Percentiles rank a stretch among this genome's conserved stretches.
These are phyloP conservation scores for Styphnolobium japonicum DNA, from an alignment of 306 rosid species.

Conservation along the genomic window DNA sequence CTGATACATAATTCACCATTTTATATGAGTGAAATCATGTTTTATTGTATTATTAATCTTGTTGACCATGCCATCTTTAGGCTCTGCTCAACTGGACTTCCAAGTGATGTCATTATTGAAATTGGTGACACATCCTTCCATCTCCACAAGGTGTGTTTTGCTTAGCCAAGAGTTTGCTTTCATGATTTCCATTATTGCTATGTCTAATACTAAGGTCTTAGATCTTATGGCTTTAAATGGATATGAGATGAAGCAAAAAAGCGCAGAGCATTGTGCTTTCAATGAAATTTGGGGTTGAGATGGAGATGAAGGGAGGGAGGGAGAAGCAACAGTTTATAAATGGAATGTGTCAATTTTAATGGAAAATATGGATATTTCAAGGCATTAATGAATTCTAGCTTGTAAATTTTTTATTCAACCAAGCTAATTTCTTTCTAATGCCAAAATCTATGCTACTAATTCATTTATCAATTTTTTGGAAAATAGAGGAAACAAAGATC, in stretches of 20 bases:
- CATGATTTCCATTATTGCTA: neutral
- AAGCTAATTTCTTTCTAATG: neutral
- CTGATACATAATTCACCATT: neutral
- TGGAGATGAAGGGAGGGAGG: neutral
- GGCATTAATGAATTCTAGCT: neutral
- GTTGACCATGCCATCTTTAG: conserved; percentile 40
- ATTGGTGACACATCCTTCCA: conserved; percentile 71
- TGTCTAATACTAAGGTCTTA: neutral
- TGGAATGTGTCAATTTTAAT: neutral
- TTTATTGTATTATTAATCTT: conserved; percentile 3
- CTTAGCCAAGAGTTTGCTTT: neutral
- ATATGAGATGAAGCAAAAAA: neutral
- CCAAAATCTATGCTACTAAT: neutral
- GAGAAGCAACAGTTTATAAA: neutral
- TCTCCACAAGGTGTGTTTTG: conserved; percentile 78
- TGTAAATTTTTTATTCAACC: neutral
- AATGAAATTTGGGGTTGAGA: neutral
- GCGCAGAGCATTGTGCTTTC: neutral
- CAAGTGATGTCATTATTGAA: conserved; percentile 78
- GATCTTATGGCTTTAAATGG: neutral
- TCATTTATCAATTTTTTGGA: neutral
- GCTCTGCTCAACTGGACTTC: conserved; percentile 84
- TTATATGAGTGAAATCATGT: neutral
- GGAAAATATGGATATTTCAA: neutral
- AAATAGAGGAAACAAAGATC: neutral